phyloP scores from a whole-genome alignment of 78 protist species.

The Cavenderia fasciculata region DNA sequence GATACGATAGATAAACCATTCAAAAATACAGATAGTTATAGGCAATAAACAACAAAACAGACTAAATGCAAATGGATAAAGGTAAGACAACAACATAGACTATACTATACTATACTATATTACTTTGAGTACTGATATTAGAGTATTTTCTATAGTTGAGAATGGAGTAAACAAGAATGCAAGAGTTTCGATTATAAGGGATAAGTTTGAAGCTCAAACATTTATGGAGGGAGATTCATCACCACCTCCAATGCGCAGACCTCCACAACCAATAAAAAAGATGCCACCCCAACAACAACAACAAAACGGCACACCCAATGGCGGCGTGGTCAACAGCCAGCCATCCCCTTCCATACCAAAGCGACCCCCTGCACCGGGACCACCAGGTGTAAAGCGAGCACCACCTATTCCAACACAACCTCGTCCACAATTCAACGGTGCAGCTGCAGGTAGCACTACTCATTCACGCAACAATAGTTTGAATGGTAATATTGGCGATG shows the following conservation, averaged over 20 bases:
- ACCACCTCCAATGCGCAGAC: constrained; percentile 49
- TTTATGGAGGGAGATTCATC: constrained; percentile 36
- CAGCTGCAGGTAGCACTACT: neutral
- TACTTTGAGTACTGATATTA: no score
- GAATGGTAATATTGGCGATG: neutral
- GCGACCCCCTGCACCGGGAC: constrained; percentile 43
- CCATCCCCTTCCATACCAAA: constrained; percentile 34
- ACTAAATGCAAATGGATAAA: no score
- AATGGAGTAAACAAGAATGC: constrained; percentile 44
- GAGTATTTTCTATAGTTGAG: constrained; percentile 1
- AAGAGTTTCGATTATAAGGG: constrained; percentile 79
- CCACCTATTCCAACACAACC: constrained; percentile 77
- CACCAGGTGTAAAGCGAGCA: constrained; percentile 22
- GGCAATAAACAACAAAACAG: no score
- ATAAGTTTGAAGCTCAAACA: constrained; percentile 70
- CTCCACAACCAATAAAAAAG: constrained; percentile 36
- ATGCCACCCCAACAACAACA: neutral
- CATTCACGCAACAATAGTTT: neutral
- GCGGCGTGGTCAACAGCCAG: neutral
- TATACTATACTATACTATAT: no score
- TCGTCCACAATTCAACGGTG: constrained; percentile 28
- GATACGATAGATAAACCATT: no score
- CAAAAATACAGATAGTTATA: no score
- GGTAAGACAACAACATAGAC: no score
- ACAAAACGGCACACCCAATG: neutral